Evolutionary conservation across 1,284 basidiomycete genomes (phyloP), one percentile per base, ranked within the genome.

Genomic region (Malassezia dermatis): DNA sequence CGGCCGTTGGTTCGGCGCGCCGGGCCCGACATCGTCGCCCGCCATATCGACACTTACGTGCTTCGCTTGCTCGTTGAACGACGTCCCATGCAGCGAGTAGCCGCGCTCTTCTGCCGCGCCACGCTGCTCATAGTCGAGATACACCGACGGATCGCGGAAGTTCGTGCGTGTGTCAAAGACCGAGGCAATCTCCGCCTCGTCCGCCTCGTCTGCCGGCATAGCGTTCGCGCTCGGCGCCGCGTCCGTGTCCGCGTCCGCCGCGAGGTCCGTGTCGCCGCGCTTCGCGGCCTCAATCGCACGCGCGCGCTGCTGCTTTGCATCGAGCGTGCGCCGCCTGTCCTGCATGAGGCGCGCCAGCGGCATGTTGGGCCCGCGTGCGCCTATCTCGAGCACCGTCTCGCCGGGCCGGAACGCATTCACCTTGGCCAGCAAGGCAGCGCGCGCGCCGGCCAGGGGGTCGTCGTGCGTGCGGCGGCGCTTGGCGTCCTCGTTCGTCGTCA

Each of bases 341-440:
- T 87, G 86, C 93, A 98, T 98, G 58, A 98, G 76, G 19, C 60
- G 60, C 34, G 64, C 62, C 17, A 64, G 51, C 11, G 69, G 69
- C 49, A 61, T 62, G 21, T 63, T 79, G 32, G 83, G 85, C 1
- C 86, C 85, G 58, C 85, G 82, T 1, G 80, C 80, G 0, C 88
- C 89, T 23, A 94, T 80, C 76, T 98, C 93, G 57, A 98, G 86
- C 26, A 96, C 85, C 0, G 93, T 98, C 75, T 96, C 93, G 24
- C 79, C 75, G 4, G 93, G 93, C 23, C 80, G 81, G 78, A 95
- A 98, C 3, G 84, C 78, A 63, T 84, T 86, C 40, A 98, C 83
- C 27, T 82, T 81, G 40, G 82, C 81, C 41, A 98, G 76, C 43
- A 98, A 77, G 8, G 80, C 78, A 43, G 84, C 82, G 53, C 86